Base-by-base conservation (phyloP, 306 rosid genomes). In the Astragalus membranaceus region DNA sequence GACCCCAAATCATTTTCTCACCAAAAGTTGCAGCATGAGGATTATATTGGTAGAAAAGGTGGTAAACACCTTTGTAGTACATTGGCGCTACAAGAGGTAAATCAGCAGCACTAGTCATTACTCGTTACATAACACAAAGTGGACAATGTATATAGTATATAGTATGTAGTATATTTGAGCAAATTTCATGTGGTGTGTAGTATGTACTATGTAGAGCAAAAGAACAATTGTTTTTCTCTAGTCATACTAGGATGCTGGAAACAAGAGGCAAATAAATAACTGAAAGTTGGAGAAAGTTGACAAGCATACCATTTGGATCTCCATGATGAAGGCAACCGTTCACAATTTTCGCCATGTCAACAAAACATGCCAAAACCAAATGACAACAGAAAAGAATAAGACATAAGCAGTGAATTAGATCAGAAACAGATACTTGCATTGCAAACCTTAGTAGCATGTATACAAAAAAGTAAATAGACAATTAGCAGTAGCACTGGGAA, bases 1-100 rank as follows among this genome's bases (percentile, higher is more conserved):
- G 90, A 71, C 70, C 90, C 87, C 90, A 85, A 5, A 79, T 50
- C n/a, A 85, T 85, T 63, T 64, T 68, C 5, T 80, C 74, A 20
- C 85, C 84, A 56, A 80, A 83, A 23, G 76, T 65, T 41, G 90
- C 82, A 13, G 74, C 79, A 33, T 58, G 42, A 7, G 90, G 85
- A 49, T 85, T 85, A 37, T 75, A 48, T 26, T 85, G 90, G 70
- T 78, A 85, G 69, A 85, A 85, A 12, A n/a, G n/a, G n/a, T n/a
- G n/a, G n/a, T n/a, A n/a, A 26, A 78, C 79, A 13, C 87, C 87
- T 66, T 75, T 78, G n/a, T 78, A 75, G 60, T 55, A 77, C 84
- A 85, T 80, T 5, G 90, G 90, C 6, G 73, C 87, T 85, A 68
- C 9, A 7, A 13, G 26, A 49, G 33, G 13, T 26, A 42, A 39